Conservation (phyloP, 2,329 filamentous ascomycete species). For the Boeremia lycopersici region DNA sequence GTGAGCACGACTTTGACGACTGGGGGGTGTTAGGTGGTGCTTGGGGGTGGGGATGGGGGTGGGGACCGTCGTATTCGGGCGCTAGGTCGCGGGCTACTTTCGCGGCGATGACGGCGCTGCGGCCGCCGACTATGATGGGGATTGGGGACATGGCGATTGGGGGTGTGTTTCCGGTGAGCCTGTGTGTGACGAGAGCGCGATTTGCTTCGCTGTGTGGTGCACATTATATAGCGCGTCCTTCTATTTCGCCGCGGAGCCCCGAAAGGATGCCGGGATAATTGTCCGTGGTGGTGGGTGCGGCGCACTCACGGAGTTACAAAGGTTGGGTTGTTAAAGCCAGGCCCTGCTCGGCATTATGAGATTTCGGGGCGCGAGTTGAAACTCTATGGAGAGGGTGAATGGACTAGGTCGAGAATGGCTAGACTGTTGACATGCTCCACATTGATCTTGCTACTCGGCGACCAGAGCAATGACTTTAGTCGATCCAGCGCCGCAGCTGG, state of each 20-base stretch:
- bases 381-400: background rate
- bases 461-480: background rate
- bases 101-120: conserved; percentile 9
- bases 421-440: background rate
- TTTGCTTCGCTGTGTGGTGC: too few species aligned
- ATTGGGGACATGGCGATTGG: conserved; percentile 13
- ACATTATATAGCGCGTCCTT: too few species aligned
- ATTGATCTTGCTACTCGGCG: background rate
- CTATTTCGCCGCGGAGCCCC: too few species aligned
- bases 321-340: too few species aligned
- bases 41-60: background rate
- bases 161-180: too few species aligned
- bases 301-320: too few species aligned
- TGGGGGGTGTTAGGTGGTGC: background rate
- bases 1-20: conserved; percentile 20
- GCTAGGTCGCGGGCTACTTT: conserved; percentile 11
- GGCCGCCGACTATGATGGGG: conserved; percentile 23
- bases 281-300: too few species aligned
- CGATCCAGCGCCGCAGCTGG: background rate
- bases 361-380: background rate
- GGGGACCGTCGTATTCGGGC: conserved; percentile 13
- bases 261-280: too few species aligned
- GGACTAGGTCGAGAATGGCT: background rate
- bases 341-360: too few species aligned
- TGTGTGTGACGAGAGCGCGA: too few species aligned